Base-by-base conservation (phyloP, 1,139 yeast genomes). In the Taphrina sp. region DNA sequence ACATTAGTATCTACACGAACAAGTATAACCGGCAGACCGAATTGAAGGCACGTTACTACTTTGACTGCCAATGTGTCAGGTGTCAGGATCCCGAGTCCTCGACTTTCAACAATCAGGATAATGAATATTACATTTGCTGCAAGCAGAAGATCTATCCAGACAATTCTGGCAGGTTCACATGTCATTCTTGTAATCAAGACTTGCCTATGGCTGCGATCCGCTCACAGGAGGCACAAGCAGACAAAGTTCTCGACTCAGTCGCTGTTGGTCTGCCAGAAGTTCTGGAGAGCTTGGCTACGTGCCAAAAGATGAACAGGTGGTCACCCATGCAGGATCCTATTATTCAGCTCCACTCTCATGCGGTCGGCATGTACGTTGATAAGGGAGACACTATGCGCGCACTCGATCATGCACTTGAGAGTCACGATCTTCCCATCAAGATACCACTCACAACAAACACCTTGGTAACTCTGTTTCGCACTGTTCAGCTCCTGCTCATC, bases 31-130 rank as follows among this genome's bases (percentile, higher is more conserved):
- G 62, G 16, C 47, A 35, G 5, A n/a, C 29, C 10, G 45, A 38
- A 10, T 35, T 60, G 8, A 3, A 39, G 22, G 17, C 31, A n/a
- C 56, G 58, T 8, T 60, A 59, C 39, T 53, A 31, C 36, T 60
- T 60, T 31, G 16, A 17, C n/a, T 60, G 62, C 47, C 24, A 49
- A 3, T 60, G 62, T 37, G 28, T 28, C 5, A 45, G 53, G 12
- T 58, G 62, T 31, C 14, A 5, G n/a, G 31, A 28, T 28, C 31
- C 31, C 12, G 31, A 28, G 31, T n/a, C n/a, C n/a, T n/a, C n/a
- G n/a, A n/a, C n/a, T n/a, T n/a, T n/a, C n/a, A n/a, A n/a, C n/a
- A n/a, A n/a, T n/a, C n/a, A n/a, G n/a, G n/a, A n/a, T n/a, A n/a
- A n/a, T n/a, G n/a, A n/a, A n/a, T n/a, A n/a, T n/a, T n/a, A n/a